These are phyloP conservation scores for Raddia guianensis DNA, from an alignment of 176 grass and related monocot genomes.

Conservation along the genomic window DNA sequence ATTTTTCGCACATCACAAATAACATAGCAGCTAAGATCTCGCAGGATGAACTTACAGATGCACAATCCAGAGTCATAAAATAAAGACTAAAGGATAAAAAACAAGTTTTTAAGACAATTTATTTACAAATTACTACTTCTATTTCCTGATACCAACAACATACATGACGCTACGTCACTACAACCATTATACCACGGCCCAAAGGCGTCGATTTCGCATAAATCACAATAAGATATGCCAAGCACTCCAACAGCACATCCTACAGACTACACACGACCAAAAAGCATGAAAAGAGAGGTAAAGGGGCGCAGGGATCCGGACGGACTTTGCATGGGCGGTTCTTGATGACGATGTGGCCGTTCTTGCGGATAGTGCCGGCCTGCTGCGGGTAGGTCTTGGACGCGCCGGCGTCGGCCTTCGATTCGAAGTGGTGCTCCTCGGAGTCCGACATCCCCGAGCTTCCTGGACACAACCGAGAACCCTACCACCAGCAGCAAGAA, in stretches of 20 bases:
- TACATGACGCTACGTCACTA: background rate
- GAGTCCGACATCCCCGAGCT: constrained; percentile 59
- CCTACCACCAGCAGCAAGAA: background rate
- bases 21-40: background rate
- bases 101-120: background rate
- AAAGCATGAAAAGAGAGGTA: background rate
- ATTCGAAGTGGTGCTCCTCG: constrained; percentile 79
- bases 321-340: constrained; percentile 66
- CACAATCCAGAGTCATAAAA: background rate
- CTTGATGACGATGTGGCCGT: constrained; percentile 68
- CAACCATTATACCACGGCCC: background rate
- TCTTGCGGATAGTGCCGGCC: constrained; percentile 72
- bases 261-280: too few relatives aligned
- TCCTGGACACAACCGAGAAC: constrained; percentile 8
- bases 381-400: constrained; percentile 76
- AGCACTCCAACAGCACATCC: too few relatives aligned
- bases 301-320: background rate
- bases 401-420: constrained; percentile 70
- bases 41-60: background rate
- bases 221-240: background rate
- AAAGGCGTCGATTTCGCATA: background rate
- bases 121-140: background rate
- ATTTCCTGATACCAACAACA: background rate
- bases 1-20: background rate
- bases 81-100: background rate